These are phyloP conservation scores for Pythium brachiatum DNA, from an alignment of 352 stramenopile species.

Conservation along the genomic window DNA sequence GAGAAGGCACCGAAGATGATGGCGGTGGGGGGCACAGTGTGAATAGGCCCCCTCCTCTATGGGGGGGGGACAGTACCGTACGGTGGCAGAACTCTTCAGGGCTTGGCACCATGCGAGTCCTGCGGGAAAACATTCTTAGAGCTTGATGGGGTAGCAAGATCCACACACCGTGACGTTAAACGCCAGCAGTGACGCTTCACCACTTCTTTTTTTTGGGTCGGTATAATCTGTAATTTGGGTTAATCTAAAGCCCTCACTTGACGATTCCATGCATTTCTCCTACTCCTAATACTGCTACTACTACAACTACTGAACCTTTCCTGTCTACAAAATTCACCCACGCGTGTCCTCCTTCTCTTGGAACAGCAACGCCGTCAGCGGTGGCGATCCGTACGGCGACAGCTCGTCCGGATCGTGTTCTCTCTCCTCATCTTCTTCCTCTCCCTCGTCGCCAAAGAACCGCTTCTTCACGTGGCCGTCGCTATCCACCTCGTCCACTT, in stretches of 20 bases:
- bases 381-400: conserved; percentile 24
- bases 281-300: background rate
- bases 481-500: conserved; percentile 26
- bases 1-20: background rate
- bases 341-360: conserved; percentile 16
- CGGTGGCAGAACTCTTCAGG: no score
- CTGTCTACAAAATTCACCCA: conserved; percentile 9
- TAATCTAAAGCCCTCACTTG: background rate
- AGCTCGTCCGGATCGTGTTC: conserved; percentile 15
- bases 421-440: background rate
- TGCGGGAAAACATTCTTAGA: background rate
- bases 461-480: conserved; percentile 4
- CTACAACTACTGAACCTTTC: background rate
- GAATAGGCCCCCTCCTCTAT: no score
- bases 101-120: no score
- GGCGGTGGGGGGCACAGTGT: background rate
- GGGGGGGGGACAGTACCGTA: no score
- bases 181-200: background rate
- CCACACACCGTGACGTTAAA: background rate
- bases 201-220: background rate
- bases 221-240: background rate
- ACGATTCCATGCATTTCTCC: background rate
- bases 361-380: conserved; percentile 15
- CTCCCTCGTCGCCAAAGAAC: conserved; percentile 19
- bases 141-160: no score